Percentiles rank a stretch among this genome's conserved stretches.
phyloP scores from a whole-genome alignment of 805 yeast species.

The Ogataea paraovalis region DNA sequence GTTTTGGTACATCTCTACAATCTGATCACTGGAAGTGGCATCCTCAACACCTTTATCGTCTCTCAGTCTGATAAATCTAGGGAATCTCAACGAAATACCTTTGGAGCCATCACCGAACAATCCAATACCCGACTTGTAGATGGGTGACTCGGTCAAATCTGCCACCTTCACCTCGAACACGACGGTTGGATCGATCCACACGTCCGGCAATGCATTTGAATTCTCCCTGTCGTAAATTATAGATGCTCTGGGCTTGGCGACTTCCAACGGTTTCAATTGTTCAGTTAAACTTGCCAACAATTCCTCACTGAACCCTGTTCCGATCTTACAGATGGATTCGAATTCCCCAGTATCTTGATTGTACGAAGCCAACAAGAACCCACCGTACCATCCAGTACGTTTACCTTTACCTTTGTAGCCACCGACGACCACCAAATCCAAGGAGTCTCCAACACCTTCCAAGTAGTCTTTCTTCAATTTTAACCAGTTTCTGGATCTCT shows the following conservation, averaged over 20 bases:
- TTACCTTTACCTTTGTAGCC: conserved; percentile 93
- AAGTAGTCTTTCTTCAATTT: conserved; percentile 92
- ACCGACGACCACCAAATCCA: conserved; percentile 90
- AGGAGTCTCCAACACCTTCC: conserved; percentile 92
- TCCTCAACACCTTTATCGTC: conserved; percentile 86
- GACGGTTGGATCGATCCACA: conserved; percentile 86
- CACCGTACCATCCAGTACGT: conserved; percentile 93
- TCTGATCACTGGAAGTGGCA: conserved; percentile 80
- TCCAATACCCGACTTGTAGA: conserved; percentile 78
- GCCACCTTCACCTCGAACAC: conserved; percentile 91
- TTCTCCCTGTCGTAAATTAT: conserved; percentile 58
- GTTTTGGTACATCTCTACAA: conserved; percentile 74
- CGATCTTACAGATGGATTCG: conserved; percentile 95
- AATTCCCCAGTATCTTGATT: conserved; percentile 88
- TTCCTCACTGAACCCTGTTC: conserved; percentile 94
- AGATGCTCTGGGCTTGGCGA: conserved; percentile 59
- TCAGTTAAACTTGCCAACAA: conserved; percentile 58
- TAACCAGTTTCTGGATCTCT: conserved; percentile 92
- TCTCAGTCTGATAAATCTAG: conserved; percentile 76
- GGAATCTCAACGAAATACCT: conserved; percentile 86
- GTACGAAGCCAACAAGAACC: conserved; percentile 85
- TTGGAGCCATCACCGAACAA: conserved; percentile 51
- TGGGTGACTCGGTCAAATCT: conserved; percentile 82
- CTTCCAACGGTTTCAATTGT: conserved; percentile 63
- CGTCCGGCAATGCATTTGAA: conserved; percentile 75